Base-by-base conservation (phyloP, 306 rosid genomes). In the Glycine tomentella region DNA sequence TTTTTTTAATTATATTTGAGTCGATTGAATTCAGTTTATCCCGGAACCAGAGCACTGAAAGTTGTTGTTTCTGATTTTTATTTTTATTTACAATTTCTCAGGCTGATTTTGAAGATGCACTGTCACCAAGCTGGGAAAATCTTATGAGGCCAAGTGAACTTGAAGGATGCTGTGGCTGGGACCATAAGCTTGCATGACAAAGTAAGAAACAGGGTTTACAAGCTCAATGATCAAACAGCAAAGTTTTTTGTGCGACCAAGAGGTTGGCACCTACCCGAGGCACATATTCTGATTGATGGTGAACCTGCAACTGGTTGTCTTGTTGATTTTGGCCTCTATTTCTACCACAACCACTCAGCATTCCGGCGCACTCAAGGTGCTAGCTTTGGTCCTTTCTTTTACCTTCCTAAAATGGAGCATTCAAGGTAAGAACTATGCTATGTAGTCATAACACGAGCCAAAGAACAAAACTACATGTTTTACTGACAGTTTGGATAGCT, bases 71-170 rank as follows among this genome's bases (percentile, higher is more conserved):
- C 58, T 64, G 11, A 36, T 2, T 1, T 58, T 50, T 44, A 25
- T 38, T 9, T 46, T 46, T 46, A 16, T 46, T 8, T 55, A 8
- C 9, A 2, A 33, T 15, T 40, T 63, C 4, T 6, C 63, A 91
- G 97, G 99, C 97, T 81, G 97, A 95, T 77, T 92, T 93, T 79
- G 99, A 95, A 87, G 99, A 95, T 89, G 95, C 99, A 52, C 87
- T 95, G 0, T 93, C 99, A 48, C 99, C 99, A 1, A 95, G 88
- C 79, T 95, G 97, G 99, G 97, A 95, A 91, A 95, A 91, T 76
- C 81, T 93, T 3, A 89, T 91, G 80, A 89, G 99, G 97, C 8
- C 99, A 95, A 81, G 94, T 90, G 64, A 95, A 93, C 80, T 78
- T 95, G 84, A 92, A 71, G 87, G 99, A 93, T 84, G 99, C 97